A percentile compares a stretch with the other conserved stretches of the same genome.
These are phyloP conservation scores for Quercus parvula DNA, from an alignment of 306 rosid genomes.

Conservation along the genomic window DNA sequence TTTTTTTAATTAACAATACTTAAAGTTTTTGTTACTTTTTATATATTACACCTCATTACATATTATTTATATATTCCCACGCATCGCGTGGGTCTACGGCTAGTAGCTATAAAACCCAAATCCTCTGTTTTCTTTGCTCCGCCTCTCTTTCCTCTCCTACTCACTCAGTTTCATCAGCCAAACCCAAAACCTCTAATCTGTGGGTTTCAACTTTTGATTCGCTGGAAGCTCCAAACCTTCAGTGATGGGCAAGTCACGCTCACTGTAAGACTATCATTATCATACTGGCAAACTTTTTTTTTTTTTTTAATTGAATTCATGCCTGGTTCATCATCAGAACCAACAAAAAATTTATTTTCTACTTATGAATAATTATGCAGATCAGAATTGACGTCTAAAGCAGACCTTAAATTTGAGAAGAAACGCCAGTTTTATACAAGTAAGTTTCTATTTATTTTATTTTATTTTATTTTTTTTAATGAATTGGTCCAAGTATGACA, in stretches of 20 bases:
- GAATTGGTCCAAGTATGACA: too few species aligned
- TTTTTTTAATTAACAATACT: too few species aligned
- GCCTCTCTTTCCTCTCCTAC: too few species aligned
- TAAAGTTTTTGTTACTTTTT: too few species aligned
- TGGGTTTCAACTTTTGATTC: not conserved
- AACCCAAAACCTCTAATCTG: too few species aligned
- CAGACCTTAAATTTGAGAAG: constrained; percentile 30
- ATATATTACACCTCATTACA: too few species aligned
- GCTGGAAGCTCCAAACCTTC: not conserved
- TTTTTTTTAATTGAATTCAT: too few species aligned
- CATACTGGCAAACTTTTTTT: not conserved
- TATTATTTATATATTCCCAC: too few species aligned
- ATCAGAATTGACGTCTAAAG: constrained; percentile 16
- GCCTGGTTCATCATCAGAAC: not conserved
- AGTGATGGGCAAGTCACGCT: constrained; percentile 42
- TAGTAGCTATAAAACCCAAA: too few species aligned
- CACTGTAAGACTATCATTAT: constrained; percentile 1
- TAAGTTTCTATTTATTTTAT: constrained; percentile 12
- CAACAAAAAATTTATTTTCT: not conserved
- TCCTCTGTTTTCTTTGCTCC: too few species aligned
- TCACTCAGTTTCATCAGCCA: not conserved
- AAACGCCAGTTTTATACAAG: constrained; percentile 49
- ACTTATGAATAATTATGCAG: constrained; percentile 18
- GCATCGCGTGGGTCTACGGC: too few species aligned
- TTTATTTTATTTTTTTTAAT: not conserved